These are phyloP conservation scores for Fraxinus excelsior DNA, from an alignment of 257 asterid species.

Conservation along the genomic window DNA sequence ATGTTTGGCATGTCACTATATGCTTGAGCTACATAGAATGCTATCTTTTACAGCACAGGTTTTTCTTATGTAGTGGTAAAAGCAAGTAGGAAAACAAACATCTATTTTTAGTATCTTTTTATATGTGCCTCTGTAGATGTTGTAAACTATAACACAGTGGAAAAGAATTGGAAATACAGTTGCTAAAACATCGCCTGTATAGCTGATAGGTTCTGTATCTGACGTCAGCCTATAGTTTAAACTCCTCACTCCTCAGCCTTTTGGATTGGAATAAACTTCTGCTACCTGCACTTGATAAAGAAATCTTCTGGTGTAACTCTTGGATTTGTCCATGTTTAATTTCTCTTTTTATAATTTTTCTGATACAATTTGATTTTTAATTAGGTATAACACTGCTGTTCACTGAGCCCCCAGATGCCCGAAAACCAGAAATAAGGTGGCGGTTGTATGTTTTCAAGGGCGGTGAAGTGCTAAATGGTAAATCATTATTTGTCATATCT, in stretches of 20 bases:
- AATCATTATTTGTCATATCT: slow-evolving; percentile 14
- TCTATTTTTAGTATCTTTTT: slow-evolving; percentile 1
- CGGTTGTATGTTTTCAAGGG: slow-evolving; percentile 93
- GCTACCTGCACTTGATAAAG: not conserved
- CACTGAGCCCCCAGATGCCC: slow-evolving; percentile 96
- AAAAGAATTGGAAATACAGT: slow-evolving; percentile 2
- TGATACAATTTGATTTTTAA: slow-evolving; percentile 29
- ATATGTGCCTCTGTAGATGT: not conserved
- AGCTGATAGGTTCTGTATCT: slow-evolving; percentile 16
- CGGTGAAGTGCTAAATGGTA: slow-evolving; percentile 92
- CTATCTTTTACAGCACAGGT: slow-evolving; percentile 4
- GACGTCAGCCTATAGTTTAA: not conserved
- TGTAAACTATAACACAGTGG: not conserved
- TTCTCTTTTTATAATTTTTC: slow-evolving; percentile 9
- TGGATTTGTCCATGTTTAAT: not conserved
- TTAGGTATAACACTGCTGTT: slow-evolving; percentile 90
- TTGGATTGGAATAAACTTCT: too few relatives aligned
- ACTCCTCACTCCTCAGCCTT: slow-evolving; percentile 10
- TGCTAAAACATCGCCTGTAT: not conserved
- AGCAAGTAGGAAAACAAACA: slow-evolving; percentile 8
- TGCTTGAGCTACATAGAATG: not conserved
- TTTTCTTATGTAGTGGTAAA: slow-evolving; percentile 7
- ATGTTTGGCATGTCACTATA: not conserved
- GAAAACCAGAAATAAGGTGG: slow-evolving; percentile 87
- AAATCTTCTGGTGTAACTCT: slow-evolving; percentile 1